These are phyloP conservation scores for Lactifluus hygrophoroides DNA, from an alignment of 768 basidiomycete species.

Conservation along the genomic window DNA sequence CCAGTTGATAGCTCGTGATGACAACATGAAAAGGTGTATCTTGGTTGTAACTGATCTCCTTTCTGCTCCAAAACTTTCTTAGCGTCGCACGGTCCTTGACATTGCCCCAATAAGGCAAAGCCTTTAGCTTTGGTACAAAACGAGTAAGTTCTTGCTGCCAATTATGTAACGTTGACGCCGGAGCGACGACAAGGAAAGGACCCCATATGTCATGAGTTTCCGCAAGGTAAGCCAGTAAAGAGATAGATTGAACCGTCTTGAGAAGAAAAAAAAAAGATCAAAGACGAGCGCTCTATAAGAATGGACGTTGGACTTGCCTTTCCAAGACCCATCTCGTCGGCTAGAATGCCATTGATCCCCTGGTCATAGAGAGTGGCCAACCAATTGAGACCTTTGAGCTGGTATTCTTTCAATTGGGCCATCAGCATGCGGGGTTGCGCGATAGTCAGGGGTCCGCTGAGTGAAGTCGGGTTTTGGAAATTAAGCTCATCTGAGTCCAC, in stretches of 20 bases:
- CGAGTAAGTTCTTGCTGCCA: slow-evolving; percentile 99
- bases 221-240: slow-evolving; percentile 88
- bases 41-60: slow-evolving; percentile 90
- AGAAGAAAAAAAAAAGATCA: background rate
- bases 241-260: slow-evolving; percentile 96
- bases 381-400: slow-evolving; percentile 97
- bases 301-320: slow-evolving; percentile 43
- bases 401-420: slow-evolving; percentile 96
- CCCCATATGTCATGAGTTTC: slow-evolving; percentile 99
- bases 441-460: slow-evolving; percentile 77
- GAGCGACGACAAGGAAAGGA: slow-evolving; percentile 96
- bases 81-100: slow-evolving; percentile 92
- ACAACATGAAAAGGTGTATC: slow-evolving; percentile 96
- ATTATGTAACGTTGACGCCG: slow-evolving; percentile 94
- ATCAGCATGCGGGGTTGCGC: slow-evolving; percentile 93
- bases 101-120: slow-evolving; percentile 96
- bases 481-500: slow-evolving; percentile 97
- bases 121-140: slow-evolving; percentile 90
- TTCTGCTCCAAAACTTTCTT: slow-evolving; percentile 97
- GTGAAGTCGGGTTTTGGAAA: slow-evolving; percentile 95
- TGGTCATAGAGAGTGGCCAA: slow-evolving; percentile 95
- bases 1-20: slow-evolving; percentile 95
- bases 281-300: slow-evolving; percentile 20
- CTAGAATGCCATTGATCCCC: slow-evolving; percentile 98
- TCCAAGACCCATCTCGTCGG: slow-evolving; percentile 97